phyloP scores from a whole-genome alignment of 129 eudicot species.

The Oenanthe sinensis region DNA sequence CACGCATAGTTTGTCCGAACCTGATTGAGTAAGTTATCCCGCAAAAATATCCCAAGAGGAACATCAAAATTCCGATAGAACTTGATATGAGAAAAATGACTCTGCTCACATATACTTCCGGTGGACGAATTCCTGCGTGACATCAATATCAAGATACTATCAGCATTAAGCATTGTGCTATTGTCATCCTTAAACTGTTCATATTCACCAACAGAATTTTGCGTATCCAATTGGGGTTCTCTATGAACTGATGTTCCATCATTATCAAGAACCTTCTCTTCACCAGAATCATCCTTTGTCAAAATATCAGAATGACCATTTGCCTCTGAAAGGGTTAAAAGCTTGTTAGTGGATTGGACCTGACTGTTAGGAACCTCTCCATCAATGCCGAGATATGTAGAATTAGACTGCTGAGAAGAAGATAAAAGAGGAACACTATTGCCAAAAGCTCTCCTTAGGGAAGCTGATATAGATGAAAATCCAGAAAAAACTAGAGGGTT shows the following conservation, averaged over 20 bases:
- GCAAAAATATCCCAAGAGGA: constrained; percentile 77
- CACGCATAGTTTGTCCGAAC: constrained; percentile 21
- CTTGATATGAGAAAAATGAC: constrained; percentile 76
- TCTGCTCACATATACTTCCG: constrained; percentile 76
- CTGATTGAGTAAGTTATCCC: constrained; percentile 79
- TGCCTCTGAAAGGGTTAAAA: constrained; percentile 20
- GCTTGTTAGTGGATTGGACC: constrained; percentile 17
- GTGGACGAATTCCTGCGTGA: constrained; percentile 60
- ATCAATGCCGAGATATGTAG: constrained; percentile 26
- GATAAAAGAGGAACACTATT: constrained; percentile 39
- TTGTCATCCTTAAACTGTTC: constrained; percentile 52
- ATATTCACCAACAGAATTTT: constrained; percentile 14
- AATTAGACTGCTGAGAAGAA: constrained; percentile 32
- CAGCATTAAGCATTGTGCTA: constrained; percentile 53
- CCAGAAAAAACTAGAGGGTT: constrained; percentile 44
- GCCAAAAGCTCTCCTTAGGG: constrained; percentile 44
- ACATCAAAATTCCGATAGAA: constrained; percentile 80
- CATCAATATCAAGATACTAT: constrained; percentile 81
- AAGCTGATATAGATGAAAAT: constrained; percentile 38
- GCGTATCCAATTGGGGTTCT: constrained; percentile 17
- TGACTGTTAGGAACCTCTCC: constrained; percentile 28
- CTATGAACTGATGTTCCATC: constrained; percentile 9
- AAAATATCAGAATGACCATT: constrained; percentile 25
- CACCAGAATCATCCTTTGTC: constrained; percentile 24
- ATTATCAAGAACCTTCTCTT: constrained; percentile 13